A percentile compares a stretch with the other conserved stretches of the same genome.
Conservation (phyloP, 768 basidiomycete genomes). For the Naganishia onofrii region DNA sequence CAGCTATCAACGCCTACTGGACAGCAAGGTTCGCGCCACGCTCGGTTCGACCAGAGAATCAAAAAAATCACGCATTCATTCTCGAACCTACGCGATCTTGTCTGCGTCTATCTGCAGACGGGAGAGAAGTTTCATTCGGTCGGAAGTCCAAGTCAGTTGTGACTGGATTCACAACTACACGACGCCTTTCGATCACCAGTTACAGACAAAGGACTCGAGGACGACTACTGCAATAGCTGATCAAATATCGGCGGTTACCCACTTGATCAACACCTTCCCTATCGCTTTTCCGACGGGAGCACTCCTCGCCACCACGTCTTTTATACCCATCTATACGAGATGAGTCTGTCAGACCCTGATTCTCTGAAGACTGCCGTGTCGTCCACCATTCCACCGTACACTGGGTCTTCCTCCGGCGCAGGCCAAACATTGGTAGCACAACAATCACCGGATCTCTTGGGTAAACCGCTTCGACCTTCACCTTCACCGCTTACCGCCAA, state of each 20-base stretch:
- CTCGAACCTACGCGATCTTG: too few species aligned
- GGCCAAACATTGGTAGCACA: not conserved
- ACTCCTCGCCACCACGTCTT: not conserved
- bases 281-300: not conserved
- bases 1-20: too few species aligned
- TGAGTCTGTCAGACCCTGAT: not conserved
- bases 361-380: slow-evolving; percentile 5
- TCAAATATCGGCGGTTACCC: not conserved
- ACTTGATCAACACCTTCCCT: not conserved
- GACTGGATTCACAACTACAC: too few species aligned
- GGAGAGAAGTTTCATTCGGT: too few species aligned
- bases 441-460: not conserved
- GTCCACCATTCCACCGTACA: slow-evolving; percentile 2
- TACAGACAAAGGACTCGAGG: too few species aligned
- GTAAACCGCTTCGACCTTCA: slow-evolving; percentile 9
- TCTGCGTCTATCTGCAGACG: too few species aligned
- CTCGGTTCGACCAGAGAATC: too few species aligned
- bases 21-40: too few species aligned
- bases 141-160: too few species aligned
- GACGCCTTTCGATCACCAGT: too few species aligned
- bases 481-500: not conserved
- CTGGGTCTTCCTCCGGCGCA: not conserved
- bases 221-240: too few species aligned
- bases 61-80: too few species aligned
- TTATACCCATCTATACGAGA: not conserved